A percentile compares a stretch with the other conserved stretches of the same genome.
phyloP scores from a whole-genome alignment of 306 rosid species.

The Phaseolus lunatus region DNA sequence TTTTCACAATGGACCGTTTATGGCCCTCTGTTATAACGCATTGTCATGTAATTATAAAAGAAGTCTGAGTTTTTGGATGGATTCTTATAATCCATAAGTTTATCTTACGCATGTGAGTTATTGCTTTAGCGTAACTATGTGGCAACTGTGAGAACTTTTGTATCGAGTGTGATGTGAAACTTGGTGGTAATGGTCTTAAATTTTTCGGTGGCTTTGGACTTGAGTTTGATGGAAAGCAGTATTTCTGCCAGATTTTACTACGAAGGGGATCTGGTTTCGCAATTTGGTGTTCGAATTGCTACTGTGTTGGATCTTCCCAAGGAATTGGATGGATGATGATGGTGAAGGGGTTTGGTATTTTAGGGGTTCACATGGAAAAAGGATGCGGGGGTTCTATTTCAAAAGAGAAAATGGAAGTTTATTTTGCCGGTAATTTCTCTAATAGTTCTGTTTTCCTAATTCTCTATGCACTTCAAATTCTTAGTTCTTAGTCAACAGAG shows the following conservation, averaged over 20 bases:
- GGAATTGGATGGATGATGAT: conserved; percentile 63
- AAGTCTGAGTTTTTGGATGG: conserved; percentile 12
- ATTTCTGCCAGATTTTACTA: conserved; percentile 74
- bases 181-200: conserved; percentile 70
- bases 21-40: not conserved
- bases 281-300: conserved; percentile 77
- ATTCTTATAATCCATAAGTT: conserved; percentile 11
- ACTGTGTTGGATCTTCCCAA: conserved; percentile 61
- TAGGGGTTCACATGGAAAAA: conserved; percentile 75
- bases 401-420: conserved; percentile 62
- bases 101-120: conserved; percentile 10
- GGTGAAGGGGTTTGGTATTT: conserved; percentile 68
- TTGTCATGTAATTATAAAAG: not conserved
- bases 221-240: conserved; percentile 81
- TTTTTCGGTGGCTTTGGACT: conserved; percentile 65
- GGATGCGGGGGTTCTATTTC: conserved; percentile 71
- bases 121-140: not conserved
- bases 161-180: conserved; percentile 62
- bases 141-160: not conserved
- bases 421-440: conserved; percentile 43
- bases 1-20: not conserved
- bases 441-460: not conserved
- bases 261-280: conserved; percentile 67
- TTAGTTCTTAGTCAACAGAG: too few species aligned
- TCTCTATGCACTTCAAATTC: not conserved